A percentile compares a stretch with the other conserved stretches of the same genome.
These are phyloP conservation scores for Jackrogersella minutella DNA, from an alignment of 495 filamentous ascomycete genomes.

Conservation along the genomic window DNA sequence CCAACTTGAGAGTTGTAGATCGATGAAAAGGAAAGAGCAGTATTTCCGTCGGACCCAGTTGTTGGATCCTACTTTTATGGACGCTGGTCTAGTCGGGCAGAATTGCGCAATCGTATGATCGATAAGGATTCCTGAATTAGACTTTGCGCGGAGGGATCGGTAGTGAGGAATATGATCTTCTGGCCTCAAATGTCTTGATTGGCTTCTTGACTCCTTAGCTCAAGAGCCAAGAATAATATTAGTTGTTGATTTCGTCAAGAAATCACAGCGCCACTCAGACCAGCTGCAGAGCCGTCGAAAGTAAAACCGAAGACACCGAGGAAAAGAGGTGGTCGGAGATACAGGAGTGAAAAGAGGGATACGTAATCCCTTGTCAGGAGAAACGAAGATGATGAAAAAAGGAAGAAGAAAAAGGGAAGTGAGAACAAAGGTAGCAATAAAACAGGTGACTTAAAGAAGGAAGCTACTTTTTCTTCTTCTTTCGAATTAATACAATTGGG, in stretches of 20 bases:
- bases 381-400: background rate
- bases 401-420: background rate
- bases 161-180: background rate
- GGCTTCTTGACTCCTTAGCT: background rate
- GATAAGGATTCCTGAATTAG: conserved; percentile 1
- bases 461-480: too few relatives aligned
- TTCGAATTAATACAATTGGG: conserved; percentile 16
- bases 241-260: conserved; percentile 23
- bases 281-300: conserved; percentile 28
- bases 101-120: too few relatives aligned
- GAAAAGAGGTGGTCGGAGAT: conserved; percentile 1
- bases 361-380: background rate
- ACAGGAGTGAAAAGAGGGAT: background rate
- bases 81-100: background rate
- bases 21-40: background rate
- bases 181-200: background rate
- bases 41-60: background rate
- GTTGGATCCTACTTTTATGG: background rate
- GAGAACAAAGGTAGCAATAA: background rate
- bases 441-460: background rate
- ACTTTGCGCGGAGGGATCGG: conserved; percentile 1
- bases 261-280: conserved; percentile 33
- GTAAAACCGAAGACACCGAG: background rate
- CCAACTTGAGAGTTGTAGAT: background rate
- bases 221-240: background rate